phyloP scores from a whole-genome alignment of 768 basidiomycete species.

The Naganishia vishniacii region DNA sequence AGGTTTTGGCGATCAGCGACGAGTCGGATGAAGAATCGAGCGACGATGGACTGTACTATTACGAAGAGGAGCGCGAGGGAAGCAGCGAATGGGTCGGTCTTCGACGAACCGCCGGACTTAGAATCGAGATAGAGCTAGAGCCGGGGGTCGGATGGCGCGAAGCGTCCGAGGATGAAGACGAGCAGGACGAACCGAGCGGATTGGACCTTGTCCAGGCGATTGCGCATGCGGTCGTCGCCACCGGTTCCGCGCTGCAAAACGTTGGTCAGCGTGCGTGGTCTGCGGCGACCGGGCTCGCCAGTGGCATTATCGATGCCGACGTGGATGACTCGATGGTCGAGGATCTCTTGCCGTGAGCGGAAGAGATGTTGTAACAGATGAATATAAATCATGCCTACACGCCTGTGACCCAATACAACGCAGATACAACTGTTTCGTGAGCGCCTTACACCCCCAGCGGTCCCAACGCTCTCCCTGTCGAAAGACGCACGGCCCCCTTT shows the following conservation, averaged over 20 bases:
- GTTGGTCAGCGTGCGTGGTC: too few species aligned
- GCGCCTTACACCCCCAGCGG: slow-evolving; percentile 5
- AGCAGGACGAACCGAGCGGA: neutral
- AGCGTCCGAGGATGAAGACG: too few species aligned
- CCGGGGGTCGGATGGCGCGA: neutral
- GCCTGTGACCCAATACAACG: too few species aligned
- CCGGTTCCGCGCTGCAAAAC: too few species aligned
- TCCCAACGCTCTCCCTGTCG: slow-evolving; percentile 18
- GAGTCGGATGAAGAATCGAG: neutral
- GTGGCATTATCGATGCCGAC: neutral
- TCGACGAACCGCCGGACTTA: neutral
- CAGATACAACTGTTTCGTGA: neutral
- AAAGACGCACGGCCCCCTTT: slow-evolving; percentile 21
- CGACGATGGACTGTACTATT: neutral
- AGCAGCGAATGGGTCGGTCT: neutral
- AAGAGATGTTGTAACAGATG: too few species aligned
- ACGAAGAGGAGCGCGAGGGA: neutral
- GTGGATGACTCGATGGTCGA: neutral
- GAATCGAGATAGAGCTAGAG: neutral
- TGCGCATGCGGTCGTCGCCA: neutral
- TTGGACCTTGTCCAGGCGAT: neutral
- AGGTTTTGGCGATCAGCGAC: slow-evolving; percentile 5
- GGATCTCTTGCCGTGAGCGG: neutral
- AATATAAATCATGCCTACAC: neutral
- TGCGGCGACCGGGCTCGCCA: neutral